These are phyloP conservation scores for Cyberlindnera nakhonratchasimensis DNA, from an alignment of 805 yeast species.

Conservation along the genomic window DNA sequence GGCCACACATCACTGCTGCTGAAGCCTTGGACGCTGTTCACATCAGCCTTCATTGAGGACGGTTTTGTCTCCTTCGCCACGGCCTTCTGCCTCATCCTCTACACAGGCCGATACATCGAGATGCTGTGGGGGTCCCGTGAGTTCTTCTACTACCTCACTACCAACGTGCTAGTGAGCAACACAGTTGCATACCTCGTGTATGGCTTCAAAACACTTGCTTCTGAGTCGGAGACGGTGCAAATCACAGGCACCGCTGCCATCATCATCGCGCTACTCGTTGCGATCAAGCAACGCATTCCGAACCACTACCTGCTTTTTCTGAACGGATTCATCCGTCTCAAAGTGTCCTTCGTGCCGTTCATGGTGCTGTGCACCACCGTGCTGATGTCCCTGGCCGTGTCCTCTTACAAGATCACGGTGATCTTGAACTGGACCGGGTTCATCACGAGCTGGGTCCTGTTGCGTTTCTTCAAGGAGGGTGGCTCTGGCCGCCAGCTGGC, in stretches of 20 bases:
- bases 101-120: constrained; percentile 54
- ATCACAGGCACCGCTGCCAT: constrained; percentile 20
- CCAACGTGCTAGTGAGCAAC: constrained; percentile 37
- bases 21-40: constrained; percentile 50
- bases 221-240: constrained; percentile 10
- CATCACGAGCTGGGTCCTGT: constrained; percentile 37
- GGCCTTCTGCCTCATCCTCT: constrained; percentile 38
- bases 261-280: constrained; percentile 48
- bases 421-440: constrained; percentile 31
- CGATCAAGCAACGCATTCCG: constrained; percentile 52
- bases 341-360: constrained; percentile 28
- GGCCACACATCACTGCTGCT: constrained; percentile 36
- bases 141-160: constrained; percentile 39
- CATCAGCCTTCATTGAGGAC: constrained; percentile 46
- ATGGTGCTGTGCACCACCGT: constrained; percentile 21
- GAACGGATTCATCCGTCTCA: constrained; percentile 40
- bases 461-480: constrained; percentile 39
- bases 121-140: constrained; percentile 51
- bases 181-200: constrained; percentile 31
- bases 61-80: constrained; percentile 37
- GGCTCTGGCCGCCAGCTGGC: constrained; percentile 43
- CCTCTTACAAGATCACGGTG: constrained; percentile 6
- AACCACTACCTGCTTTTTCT: constrained; percentile 49
- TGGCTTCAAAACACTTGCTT: constrained; percentile 13
- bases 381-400: constrained; percentile 22